Evolutionary conservation across 2,329 filamentous ascomycete genomes (phyloP), one percentile per base, ranked within the genome.

Genomic region (Bipolaris sorokiniana): DNA sequence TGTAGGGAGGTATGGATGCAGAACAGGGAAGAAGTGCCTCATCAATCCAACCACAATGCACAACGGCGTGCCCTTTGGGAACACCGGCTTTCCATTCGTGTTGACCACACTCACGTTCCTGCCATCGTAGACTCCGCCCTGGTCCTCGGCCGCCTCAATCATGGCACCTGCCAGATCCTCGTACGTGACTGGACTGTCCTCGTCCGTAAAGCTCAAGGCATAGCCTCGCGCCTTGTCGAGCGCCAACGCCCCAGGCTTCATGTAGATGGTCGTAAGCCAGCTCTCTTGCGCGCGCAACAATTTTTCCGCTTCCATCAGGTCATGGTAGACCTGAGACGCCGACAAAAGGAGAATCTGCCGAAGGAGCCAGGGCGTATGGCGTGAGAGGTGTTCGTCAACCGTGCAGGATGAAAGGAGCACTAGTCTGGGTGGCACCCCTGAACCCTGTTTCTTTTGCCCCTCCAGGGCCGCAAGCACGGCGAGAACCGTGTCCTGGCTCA

Each of bases 141-240:
- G 79, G 5, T 76, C 77, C 7, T 36, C 26, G 3, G 31, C 41
- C 10, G 50, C 38, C 66, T 84, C 80, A 15, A 83, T 71, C 82
- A 84, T 84, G 0, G 64, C 81, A 1, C 77, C 80, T 1, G 80
- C 74, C 15, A 83, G 61, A 60, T 83, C 81, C 4, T 78, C 34
- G 46, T 79, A 83, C 1, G 68, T 73, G 2, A 83, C 26, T 20
- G 75, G 75, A 3, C 67, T 75, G 46, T 79, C 69, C 46, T 80
- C 66, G 9, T 76, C 66, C 42, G 71, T 66, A 1, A 79, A 51
- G 16, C 63, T 80, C 15, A 84, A 62, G 40, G 50, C 53, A 62
- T 83, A 78, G 2, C 81, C 81, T 0, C 75, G 67, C 58, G 70
- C 65, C 3, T 68, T 48, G 54, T 80, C 78, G 3, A 68, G 48